Base-by-base conservation (phyloP, 2,329 filamentous ascomycete genomes). In the Nigrospora osmanthi region DNA sequence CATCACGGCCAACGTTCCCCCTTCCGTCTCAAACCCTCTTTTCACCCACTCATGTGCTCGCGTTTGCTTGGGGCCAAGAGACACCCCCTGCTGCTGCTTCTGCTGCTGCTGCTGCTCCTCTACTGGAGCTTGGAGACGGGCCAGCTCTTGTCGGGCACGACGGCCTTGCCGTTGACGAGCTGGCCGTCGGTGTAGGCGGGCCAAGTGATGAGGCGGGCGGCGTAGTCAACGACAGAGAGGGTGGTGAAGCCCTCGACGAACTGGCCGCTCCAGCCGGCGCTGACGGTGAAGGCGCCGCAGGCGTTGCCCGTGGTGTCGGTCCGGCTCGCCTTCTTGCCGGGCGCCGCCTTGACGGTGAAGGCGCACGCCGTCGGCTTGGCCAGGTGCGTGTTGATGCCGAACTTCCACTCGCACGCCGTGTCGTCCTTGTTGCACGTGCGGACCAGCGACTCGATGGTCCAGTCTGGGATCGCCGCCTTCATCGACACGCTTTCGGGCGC, bases 201-300 rank as follows among this genome's bases (percentile, higher is more conserved):
- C 57, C 65, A 80, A 48, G 68, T 59, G 46, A 80, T 78, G 47
- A 67, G 59, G 40, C 59, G 60, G 53, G 65, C 61, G 28, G 46
- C 53, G 49, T 65, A 63, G 59, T 77, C 64, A 31, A 73, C 68
- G 36, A 80, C 70, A 6, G 70, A 64, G 35, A 80, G 60, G 16
- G 72, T 76, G 34, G 74, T 78, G 64, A 79, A 80, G 49, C 72
- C 76, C 23, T 73, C 60, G 43, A 75, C 76, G 51, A 80, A 80
- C 59, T 77, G 71, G 54, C 67, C 74, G 55, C 70, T 75, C 76
- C 76, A 80, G 57, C 71, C 70, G 12, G 70, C 74, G 39, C 72
- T 77, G 52, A 80, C 54, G 48, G 65, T 73, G 65, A 65, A 80
- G 52, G 54, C 58, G 35, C 74, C 76, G 61, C 73, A 78, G 36